phyloP scores from a whole-genome alignment of 495 filamentous ascomycete genomes.

The Hypoxylon cercidicola region DNA sequence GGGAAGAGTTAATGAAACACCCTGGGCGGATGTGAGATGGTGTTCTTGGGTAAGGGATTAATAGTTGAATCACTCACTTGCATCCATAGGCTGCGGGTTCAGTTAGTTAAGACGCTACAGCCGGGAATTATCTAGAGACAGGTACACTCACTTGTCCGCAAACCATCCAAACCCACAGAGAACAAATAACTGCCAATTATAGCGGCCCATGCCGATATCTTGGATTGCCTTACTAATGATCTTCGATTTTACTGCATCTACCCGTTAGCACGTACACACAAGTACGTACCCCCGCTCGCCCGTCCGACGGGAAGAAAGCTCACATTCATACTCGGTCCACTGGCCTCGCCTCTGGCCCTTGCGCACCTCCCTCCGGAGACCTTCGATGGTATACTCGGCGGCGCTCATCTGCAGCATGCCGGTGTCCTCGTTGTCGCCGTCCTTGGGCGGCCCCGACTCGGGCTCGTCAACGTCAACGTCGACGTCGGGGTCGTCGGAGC shows the following conservation, averaged over 20 bases:
- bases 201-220: conserved; percentile 88
- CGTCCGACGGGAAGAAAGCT: conserved; percentile 29
- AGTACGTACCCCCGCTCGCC: background rate
- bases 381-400: conserved; percentile 62
- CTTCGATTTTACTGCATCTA: conserved; percentile 60
- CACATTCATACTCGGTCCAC: conserved; percentile 63
- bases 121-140: background rate
- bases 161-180: conserved; percentile 85
- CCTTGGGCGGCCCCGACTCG: conserved; percentile 44
- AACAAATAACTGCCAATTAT: conserved; percentile 86
- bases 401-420: conserved; percentile 55
- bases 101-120: conserved; percentile 15
- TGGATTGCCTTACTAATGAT: conserved; percentile 80
- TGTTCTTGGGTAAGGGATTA: conserved; percentile 7
- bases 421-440: conserved; percentile 49
- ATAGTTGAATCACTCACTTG: conserved; percentile 51
- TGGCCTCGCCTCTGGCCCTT: conserved; percentile 52
- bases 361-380: conserved; percentile 57
- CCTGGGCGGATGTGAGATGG: conserved; percentile 59
- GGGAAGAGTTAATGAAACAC: conserved; percentile 79
- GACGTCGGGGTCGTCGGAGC: conserved; percentile 31
- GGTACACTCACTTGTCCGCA: conserved; percentile 61
- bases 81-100: conserved; percentile 58
- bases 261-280: conserved; percentile 36
- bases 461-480: too few relatives aligned